Evolutionary conservation across 2,329 filamentous ascomycete genomes (phyloP), one percentile per base, ranked within the genome.

Genomic region (Botryotinia narcissicola): DNA sequence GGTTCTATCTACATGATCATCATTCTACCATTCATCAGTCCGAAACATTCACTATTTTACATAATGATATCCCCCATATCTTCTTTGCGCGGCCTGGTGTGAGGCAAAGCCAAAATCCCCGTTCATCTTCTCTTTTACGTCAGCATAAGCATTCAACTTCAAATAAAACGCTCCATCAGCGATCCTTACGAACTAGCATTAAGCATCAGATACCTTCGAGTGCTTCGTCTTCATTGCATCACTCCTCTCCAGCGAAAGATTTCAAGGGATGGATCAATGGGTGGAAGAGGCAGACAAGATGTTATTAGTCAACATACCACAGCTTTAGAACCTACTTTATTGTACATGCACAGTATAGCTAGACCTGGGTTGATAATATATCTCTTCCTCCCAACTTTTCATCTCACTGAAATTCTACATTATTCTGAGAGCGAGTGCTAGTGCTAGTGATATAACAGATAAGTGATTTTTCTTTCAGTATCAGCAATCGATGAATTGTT

Each of bases 181-280:
- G 29, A 60, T 40, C 57, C 32, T 60, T 32, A 72, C 51, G 61
- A 69, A 69, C 44, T 25, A 42, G 66, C 66, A 69, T 67, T 48
- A 44, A 69, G 71, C 63, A 69, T 72, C 16, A 72, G 51, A 72
- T 72, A 60, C 37, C 29, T 72, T 51, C 12, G n/a, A 40, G 46
- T 67, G 32, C 29, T 48, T 72, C 68, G 37, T 54, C 61, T 72
- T 60, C 20, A 37, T 54, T 60, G 62, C 71, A 69, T 69, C 57
- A 72, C 63, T 72, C 71, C 71, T 42, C 71, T 72, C 71, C 46
- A 44, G 37, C 35, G 60, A 42, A 72, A 51, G 40, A 60, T 48
- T 35, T 59, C 51, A 37, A 51, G 57, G 71, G 63, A 48, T 57
- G 46, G 51, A 72, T 20, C 29, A 32, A 48, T 22, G 51, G 62